These are phyloP conservation scores for Wickerhamiella cacticola DNA, from an alignment of 805 yeast genomes.

Conservation along the genomic window DNA sequence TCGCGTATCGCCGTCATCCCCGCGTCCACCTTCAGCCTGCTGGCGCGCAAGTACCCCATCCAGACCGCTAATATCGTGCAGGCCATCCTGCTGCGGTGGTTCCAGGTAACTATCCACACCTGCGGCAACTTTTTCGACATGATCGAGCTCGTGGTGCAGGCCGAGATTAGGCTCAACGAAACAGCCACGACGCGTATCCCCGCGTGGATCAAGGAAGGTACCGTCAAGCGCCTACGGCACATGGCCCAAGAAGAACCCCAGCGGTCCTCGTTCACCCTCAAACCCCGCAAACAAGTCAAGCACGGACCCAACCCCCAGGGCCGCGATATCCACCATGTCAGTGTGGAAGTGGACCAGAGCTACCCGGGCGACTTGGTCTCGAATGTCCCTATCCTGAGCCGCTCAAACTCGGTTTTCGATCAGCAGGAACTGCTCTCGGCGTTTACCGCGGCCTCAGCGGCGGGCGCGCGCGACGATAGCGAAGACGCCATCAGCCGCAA, in stretches of 20 bases:
- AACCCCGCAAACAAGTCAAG: constrained; percentile 17
- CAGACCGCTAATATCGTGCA: constrained; percentile 91
- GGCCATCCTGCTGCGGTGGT: constrained; percentile 74
- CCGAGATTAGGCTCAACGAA: constrained; percentile 57
- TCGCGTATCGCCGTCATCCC: constrained; percentile 92
- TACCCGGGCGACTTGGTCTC: constrained; percentile 82
- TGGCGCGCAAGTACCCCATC: constrained; percentile 66
- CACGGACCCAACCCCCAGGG: neutral
- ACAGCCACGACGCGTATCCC: constrained; percentile 44
- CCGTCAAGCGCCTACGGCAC: constrained; percentile 34
- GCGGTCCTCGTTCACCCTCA: constrained; percentile 7
- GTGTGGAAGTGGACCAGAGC: constrained; percentile 14
- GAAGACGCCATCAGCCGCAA: constrained; percentile 19
- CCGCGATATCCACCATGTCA: constrained; percentile 10
- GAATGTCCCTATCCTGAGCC: constrained; percentile 49
- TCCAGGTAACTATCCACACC: constrained; percentile 83
- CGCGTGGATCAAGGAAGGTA: constrained; percentile 46
- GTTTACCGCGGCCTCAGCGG: neutral
- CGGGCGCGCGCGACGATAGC: constrained; percentile 9
- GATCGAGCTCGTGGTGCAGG: constrained; percentile 65
- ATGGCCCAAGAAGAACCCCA: constrained; percentile 19
- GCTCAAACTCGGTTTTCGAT: constrained; percentile 11
- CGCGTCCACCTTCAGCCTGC: constrained; percentile 59
- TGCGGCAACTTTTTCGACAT: constrained; percentile 78
- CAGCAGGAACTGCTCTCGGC: constrained; percentile 6